Evolutionary conservation across 257 asterid species (phyloP), one percentile per base, ranked within the genome.

Genomic region (Thymus quinquecostatus): DNA sequence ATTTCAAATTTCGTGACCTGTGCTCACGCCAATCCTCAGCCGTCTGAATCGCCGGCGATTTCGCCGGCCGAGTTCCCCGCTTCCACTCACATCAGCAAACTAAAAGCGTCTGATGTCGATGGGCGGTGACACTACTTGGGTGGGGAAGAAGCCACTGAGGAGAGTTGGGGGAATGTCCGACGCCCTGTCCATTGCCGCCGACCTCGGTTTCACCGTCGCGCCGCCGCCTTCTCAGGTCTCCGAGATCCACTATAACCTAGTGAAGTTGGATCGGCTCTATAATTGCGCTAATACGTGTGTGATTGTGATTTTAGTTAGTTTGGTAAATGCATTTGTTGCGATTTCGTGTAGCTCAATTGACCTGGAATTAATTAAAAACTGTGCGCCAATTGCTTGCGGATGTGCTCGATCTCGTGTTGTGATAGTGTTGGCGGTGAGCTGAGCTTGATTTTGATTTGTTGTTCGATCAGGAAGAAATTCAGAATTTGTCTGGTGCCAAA

Each of bases 121-220:
- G 85, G 91, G 92, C 58, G 77, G 84, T 85, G 96, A 91, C 68
- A 63, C 86, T 9, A 82, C 96, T 8, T 94, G 97, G 98, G 98
- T 94, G 47, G 96, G 97, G 40, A 85, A 87, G 72, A 94, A 91
- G 79, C 90, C 98, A 9, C 71, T 87, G 77, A 79, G 96, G 76
- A 85, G 96, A 71, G 86, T 91, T 1, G 97, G 97, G 38, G 98
- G 98, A 11, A 82, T 94, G 96, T 94, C 97, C 41, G 98, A 94
- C 82, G 96, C 98, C 33, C 96, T 91, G 65, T 87, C 92, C 61
- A 86, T 94, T 77, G 97, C 96, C 73, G 82, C 96, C 57, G 96
- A 94, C 77, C 91, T 94, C 33, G 97, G 98, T 1, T 94, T 81
- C 83, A 81, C 96, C 72, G 84, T 86, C 41, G 69, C 85, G 12